Percentiles rank a stretch among this genome's conserved stretches.
These are phyloP conservation scores for Cercospora sp. DNA, from an alignment of 2,329 filamentous ascomycete species.

Conservation along the genomic window DNA sequence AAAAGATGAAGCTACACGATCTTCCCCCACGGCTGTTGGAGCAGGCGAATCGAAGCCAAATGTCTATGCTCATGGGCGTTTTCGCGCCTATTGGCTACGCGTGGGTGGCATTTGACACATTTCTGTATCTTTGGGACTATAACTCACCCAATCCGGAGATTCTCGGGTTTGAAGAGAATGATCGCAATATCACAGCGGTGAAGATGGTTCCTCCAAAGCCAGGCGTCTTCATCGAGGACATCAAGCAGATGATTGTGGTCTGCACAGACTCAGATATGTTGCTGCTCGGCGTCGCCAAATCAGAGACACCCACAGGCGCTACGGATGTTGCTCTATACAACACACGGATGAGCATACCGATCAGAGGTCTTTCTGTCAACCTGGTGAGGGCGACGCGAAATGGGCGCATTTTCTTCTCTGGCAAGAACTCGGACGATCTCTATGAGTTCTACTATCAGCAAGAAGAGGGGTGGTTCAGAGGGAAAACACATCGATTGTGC, in stretches of 20 bases:
- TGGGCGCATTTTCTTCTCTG: slow-evolving; percentile 91
- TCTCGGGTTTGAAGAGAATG: slow-evolving; percentile 87
- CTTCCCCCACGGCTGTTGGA: slow-evolving; percentile 92
- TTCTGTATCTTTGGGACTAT: slow-evolving; percentile 96
- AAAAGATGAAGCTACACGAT: slow-evolving; percentile 80
- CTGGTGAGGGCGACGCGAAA: slow-evolving; percentile 75
- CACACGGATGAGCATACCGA: slow-evolving; percentile 78
- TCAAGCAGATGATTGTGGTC: slow-evolving; percentile 85
- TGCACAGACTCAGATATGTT: slow-evolving; percentile 83
- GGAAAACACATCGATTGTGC: slow-evolving; percentile 67
- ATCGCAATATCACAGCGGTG: slow-evolving; percentile 85
- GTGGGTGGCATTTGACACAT: slow-evolving; percentile 94
- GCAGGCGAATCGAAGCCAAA: slow-evolving; percentile 83
- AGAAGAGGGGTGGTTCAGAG: slow-evolving; percentile 94
- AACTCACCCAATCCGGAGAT: slow-evolving; percentile 87
- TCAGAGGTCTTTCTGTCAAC: slow-evolving; percentile 69
- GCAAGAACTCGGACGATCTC: slow-evolving; percentile 77
- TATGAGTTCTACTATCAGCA: slow-evolving; percentile 96
- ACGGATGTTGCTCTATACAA: slow-evolving; percentile 78
- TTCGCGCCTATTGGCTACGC: slow-evolving; percentile 94
- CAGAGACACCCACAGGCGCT: slow-evolving; percentile 65
- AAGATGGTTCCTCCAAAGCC: slow-evolving; percentile 80
- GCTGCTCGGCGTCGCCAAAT: slow-evolving; percentile 75
- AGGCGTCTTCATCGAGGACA: slow-evolving; percentile 82
- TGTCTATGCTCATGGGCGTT: slow-evolving; percentile 90